These are phyloP conservation scores for Lentinus polychrous DNA, from an alignment of 1,284 basidiomycete genomes.

Conservation along the genomic window DNA sequence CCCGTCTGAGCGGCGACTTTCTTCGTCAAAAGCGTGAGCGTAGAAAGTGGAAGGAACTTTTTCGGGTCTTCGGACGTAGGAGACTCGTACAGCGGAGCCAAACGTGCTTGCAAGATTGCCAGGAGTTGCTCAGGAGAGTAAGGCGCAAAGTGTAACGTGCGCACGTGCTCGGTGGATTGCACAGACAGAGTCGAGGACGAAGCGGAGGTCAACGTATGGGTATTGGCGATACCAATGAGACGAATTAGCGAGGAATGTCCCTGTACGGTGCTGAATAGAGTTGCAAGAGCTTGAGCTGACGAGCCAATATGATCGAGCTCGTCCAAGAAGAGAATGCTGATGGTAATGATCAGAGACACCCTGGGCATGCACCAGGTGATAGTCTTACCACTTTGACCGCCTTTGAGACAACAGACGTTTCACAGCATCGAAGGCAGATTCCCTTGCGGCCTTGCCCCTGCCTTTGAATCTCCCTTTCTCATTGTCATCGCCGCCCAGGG, in stretches of 20 bases:
- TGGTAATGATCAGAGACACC: constrained; percentile 1
- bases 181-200: constrained; percentile 29
- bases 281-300: constrained; percentile 44
- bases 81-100: constrained; percentile 35
- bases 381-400: constrained; percentile 51
- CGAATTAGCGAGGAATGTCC: constrained; percentile 44
- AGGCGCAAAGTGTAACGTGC: constrained; percentile 70
- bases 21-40: constrained; percentile 63
- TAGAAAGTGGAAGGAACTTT: constrained; percentile 54
- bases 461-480: constrained; percentile 29
- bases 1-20: constrained; percentile 74
- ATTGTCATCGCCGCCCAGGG: constrained; percentile 31
- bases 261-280: constrained; percentile 58
- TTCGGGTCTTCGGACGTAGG: constrained; percentile 28
- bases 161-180: constrained; percentile 34
- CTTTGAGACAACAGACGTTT: constrained; percentile 34
- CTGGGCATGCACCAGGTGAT: not conserved
- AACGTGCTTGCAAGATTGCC: constrained; percentile 55
- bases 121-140: constrained; percentile 65
- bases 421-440: constrained; percentile 16
- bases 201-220: constrained; percentile 66
- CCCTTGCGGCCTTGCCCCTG: not conserved
- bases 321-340: constrained; percentile 67
- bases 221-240: constrained; percentile 76
- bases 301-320: constrained; percentile 72